A percentile compares a stretch with the other conserved stretches of the same genome.
These are phyloP conservation scores for Geosmithia putterillii DNA, from an alignment of 2,329 filamentous ascomycete genomes.

Conservation along the genomic window DNA sequence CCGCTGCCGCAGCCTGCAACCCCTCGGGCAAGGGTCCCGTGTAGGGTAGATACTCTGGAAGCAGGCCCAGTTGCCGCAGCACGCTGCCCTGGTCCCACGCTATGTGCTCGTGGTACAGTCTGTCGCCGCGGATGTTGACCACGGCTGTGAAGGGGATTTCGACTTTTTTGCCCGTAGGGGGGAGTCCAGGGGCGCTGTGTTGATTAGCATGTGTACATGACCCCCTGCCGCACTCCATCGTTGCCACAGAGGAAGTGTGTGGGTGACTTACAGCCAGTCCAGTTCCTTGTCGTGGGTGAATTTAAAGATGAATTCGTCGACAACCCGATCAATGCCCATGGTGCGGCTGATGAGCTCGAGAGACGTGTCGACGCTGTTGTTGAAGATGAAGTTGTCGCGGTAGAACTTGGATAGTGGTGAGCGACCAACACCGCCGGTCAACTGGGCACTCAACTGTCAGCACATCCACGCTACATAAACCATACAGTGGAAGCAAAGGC, in stretches of 20 bases:
- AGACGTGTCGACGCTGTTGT: slow-evolving; percentile 53
- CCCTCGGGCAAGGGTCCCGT: slow-evolving; percentile 26
- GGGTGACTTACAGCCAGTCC: slow-evolving; percentile 51
- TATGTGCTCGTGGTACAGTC: slow-evolving; percentile 55
- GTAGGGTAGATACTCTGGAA: slow-evolving; percentile 49
- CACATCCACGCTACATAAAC: neutral
- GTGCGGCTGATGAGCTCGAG: slow-evolving; percentile 62
- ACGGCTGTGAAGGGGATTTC: slow-evolving; percentile 49
- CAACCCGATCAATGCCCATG: slow-evolving; percentile 57
- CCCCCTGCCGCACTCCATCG: too few relatives aligned
- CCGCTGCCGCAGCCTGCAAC: neutral
- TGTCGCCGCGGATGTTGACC: slow-evolving; percentile 51
- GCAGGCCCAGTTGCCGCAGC: slow-evolving; percentile 43
- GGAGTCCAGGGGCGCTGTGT: slow-evolving; percentile 31
- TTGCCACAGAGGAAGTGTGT: neutral
- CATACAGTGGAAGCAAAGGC: neutral
- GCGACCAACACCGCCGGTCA: slow-evolving; percentile 60
- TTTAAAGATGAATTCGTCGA: slow-evolving; percentile 57
- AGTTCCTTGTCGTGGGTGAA: slow-evolving; percentile 51
- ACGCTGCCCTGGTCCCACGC: slow-evolving; percentile 56
- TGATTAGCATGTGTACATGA: neutral
- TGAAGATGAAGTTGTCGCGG: slow-evolving; percentile 61
- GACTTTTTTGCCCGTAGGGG: slow-evolving; percentile 38
- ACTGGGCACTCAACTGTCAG: slow-evolving; percentile 10
- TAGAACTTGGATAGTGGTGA: slow-evolving; percentile 54